A percentile compares a stretch with the other conserved stretches of the same genome.
Evolutionary conservation across 306 rosid genomes (phyloP).

Genomic region (Medicago arabica): DNA sequence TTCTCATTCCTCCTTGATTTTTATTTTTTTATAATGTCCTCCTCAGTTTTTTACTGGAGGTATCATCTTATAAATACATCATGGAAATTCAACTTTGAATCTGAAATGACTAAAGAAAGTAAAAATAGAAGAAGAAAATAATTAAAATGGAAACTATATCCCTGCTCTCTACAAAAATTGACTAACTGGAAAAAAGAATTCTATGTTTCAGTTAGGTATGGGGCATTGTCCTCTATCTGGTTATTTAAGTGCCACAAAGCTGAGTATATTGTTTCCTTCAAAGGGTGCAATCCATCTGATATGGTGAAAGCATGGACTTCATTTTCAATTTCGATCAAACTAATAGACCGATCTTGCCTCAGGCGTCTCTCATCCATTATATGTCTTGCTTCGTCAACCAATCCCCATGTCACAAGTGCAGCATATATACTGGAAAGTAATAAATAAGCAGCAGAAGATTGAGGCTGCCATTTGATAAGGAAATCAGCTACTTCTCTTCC

Average conservation of each 20-base stretch:
- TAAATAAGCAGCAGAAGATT: constrained; percentile 57
- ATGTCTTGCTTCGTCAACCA: constrained; percentile 59
- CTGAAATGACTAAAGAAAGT: constrained; percentile 23
- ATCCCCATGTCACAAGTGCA: constrained; percentile 65
- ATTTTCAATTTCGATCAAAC: constrained; percentile 67
- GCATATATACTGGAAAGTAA: constrained; percentile 72
- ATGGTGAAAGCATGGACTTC: constrained; percentile 61
- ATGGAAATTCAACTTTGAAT: constrained; percentile 44
- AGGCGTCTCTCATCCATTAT: constrained; percentile 62
- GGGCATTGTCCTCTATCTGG: constrained; percentile 54
- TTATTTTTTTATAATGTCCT: not conserved
- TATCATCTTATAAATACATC: constrained; percentile 34
- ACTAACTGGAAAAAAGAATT: constrained; percentile 18
- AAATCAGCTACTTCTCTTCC: constrained; percentile 68
- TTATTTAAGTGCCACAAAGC: constrained; percentile 58
- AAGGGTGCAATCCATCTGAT: constrained; percentile 62
- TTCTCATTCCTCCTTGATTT: not conserved
- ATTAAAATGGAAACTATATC: constrained; percentile 36
- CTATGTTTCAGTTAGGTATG: constrained; percentile 47
- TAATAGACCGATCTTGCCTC: constrained; percentile 55
- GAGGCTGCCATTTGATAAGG: constrained; percentile 66
- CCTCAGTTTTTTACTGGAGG: constrained; percentile 37
- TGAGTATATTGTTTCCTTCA: constrained; percentile 62
- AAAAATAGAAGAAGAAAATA: constrained; percentile 11
- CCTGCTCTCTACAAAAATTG: constrained; percentile 44